These are phyloP conservation scores for Eucalyptus brandiana DNA, from an alignment of 345 rosid genomes.

Conservation along the genomic window DNA sequence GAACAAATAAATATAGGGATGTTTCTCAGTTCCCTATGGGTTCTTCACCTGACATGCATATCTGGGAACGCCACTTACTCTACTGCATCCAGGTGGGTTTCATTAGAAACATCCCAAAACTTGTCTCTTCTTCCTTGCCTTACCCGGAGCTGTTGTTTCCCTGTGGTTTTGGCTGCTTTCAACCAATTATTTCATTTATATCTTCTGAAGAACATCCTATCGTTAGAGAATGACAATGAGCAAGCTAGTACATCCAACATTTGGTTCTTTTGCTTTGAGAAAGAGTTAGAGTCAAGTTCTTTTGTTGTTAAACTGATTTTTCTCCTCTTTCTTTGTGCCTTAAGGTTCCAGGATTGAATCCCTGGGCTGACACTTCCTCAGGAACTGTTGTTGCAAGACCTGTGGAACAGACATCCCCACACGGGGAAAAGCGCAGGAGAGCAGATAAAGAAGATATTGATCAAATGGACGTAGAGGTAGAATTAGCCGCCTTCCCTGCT, in stretches of 20 bases:
- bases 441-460: conserved; percentile 40
- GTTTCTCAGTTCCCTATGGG: conserved; percentile 40
- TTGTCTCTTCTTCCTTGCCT: not conserved
- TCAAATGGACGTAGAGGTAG: conserved; percentile 26
- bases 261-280: not conserved
- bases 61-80: conserved; percentile 88
- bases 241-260: not conserved
- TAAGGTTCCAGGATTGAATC: conserved; percentile 77
- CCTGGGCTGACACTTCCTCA: conserved; percentile 56
- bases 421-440: conserved; percentile 69
- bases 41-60: conserved; percentile 32
- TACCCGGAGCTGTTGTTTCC: not conserved
- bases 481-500: not conserved
- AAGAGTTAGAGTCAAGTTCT: not conserved
- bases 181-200: not conserved
- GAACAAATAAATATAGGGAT: conserved; percentile 80
- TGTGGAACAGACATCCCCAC: conserved; percentile 21
- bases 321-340: not conserved
- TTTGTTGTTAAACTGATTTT: not conserved
- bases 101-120: not conserved
- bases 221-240: not conserved
- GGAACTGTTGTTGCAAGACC: conserved; percentile 3
- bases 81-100: conserved; percentile 71
- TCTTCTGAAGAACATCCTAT: not conserved
- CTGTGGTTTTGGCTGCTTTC: not conserved